These are phyloP conservation scores for Neurospora sp. DNA, from an alignment of 495 filamentous ascomycete genomes.

Conservation along the genomic window DNA sequence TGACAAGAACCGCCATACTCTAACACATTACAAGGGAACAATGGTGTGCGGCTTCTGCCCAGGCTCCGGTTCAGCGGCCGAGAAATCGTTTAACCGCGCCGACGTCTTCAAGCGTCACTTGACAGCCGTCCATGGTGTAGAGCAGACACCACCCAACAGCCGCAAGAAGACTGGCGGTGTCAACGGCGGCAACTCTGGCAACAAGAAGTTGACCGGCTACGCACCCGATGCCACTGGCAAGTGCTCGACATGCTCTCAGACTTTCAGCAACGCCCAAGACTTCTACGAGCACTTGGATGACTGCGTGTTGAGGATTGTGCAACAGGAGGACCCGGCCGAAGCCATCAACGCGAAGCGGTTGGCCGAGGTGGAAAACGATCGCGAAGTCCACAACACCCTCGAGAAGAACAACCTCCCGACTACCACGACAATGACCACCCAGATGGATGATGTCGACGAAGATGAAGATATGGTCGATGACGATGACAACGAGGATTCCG, in stretches of 20 bases:
- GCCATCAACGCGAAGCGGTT: constrained; percentile 86
- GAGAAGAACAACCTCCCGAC: constrained; percentile 66
- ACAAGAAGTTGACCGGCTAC: constrained; percentile 53
- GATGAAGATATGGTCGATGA: constrained; percentile 51
- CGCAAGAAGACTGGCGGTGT: constrained; percentile 55
- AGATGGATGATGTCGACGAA: constrained; percentile 58
- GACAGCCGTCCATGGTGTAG: constrained; percentile 87
- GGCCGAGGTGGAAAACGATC: constrained; percentile 71
- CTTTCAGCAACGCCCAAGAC: constrained; percentile 90
- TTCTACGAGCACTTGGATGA: constrained; percentile 99
- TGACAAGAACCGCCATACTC: constrained; percentile 93
- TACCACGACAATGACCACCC: constrained; percentile 42
- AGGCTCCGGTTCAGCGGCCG: constrained; percentile 79
- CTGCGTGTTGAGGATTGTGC: constrained; percentile 94
- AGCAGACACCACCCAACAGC: constrained; percentile 94
- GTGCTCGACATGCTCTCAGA: constrained; percentile 88
- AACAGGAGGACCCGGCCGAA: constrained; percentile 93
- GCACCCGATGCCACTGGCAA: constrained; percentile 75
- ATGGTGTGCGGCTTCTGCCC: constrained; percentile 99
- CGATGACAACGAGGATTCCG: constrained; percentile 33
- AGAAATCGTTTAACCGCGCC: constrained; percentile 98
- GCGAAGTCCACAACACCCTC: constrained; percentile 72
- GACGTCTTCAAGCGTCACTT: constrained; percentile 98
- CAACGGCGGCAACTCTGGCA: constrained; percentile 20
- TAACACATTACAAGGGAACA: constrained; percentile 98